Base-by-base conservation (phyloP, 345 rosid genomes). In the Brassica juncea region DNA sequence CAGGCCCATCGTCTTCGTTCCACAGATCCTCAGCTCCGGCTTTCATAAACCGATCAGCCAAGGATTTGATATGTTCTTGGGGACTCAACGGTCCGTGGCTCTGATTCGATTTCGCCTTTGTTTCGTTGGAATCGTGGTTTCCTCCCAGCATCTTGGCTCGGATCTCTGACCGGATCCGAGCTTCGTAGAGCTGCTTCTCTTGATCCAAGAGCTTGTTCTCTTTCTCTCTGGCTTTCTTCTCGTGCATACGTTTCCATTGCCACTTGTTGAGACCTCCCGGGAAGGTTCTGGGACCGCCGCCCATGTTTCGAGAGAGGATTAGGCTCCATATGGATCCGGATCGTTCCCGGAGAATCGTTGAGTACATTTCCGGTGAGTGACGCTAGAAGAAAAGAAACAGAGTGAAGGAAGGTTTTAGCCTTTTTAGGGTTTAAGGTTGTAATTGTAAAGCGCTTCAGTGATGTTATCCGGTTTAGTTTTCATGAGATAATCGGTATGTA, bases 191-290 rank as follows among this genome's bases (percentile, higher is more conserved):
- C 83, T 93, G 98, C 64, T 93, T 95, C 82, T 93, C 98, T 77
- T 93, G 99, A 1, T 90, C 88, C 27, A 95, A 90, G 61, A 95
- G 97, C 35, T 87, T 84, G 67, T 80, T 90, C 79, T 93, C 98
- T 83, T 95, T 95, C 80, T 95, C 99, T 79, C 69, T 83, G 28
- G 97, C 99, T 74, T 86, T 87, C 84, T 90, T 96, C 88, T 96
- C 98, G 85, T 93, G 98, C 79, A 96, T 84, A 11, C 97, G 97
- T 85, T 93, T 96, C 99, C 99, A 96, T 47, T 93, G 98, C 99
- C 97, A 96, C 83, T 96, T 90, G 91, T 96, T 93, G 5, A 93
- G 58, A 15, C 98, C 98, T 30, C 97, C 98, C 0, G 98, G 99
- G 47, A 93, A 95, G 6, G 97, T 93, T 63, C 99, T 88, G 0